Evolutionary conservation across 495 filamentous ascomycete genomes (phyloP), one percentile per base, ranked within the genome.

Genomic region (Aspergillus heteromorphus): DNA sequence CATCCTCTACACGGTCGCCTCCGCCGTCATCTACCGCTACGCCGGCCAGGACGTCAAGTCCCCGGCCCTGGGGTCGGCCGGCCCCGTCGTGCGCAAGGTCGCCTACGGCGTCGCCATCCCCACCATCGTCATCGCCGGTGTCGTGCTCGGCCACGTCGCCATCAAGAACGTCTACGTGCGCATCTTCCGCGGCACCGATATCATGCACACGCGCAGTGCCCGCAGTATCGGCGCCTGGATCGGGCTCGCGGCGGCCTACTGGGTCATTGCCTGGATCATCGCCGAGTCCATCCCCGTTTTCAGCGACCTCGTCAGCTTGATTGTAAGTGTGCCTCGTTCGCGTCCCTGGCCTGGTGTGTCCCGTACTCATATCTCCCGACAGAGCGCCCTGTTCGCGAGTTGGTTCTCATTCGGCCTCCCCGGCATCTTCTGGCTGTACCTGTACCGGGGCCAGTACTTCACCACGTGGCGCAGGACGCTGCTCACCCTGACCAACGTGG

Each of bases 21-120:
- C 70, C 1, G 58, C 70, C 2, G 70, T 73, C 2, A 83, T 89
- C 55, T 93, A 91, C 69, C 70, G 70, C 58, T 92, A 82, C 62
- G 82, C 84, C 7, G 88, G 89, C 6, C 63, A 68, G 5, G 70
- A 72, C 7, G 88, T 92, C 42, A 62, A 73, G 13, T 85, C 84
- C 1, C 89, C 89, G 0, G 87, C 88, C 3, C 76, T 92, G 0
- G 79, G 85, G 25, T 86, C 86, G 0, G 83, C 87, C 2, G 78
- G 82, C 10, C 72, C 73, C 1, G 29, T 82, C 0, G 55, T 92
- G 2, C 78, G 81, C 56, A 90, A 89, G 69, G 65, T 74, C 16
- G 85, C 87, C 3, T 95, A 87, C 57, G 88, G 88, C 14, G 71
- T 92, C 51, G 89, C 87, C 20, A 69, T 88, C 2, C 89, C 89